Conservation (phyloP, 352 stramenopile genomes). For the Phytophthora boehmeriae region DNA sequence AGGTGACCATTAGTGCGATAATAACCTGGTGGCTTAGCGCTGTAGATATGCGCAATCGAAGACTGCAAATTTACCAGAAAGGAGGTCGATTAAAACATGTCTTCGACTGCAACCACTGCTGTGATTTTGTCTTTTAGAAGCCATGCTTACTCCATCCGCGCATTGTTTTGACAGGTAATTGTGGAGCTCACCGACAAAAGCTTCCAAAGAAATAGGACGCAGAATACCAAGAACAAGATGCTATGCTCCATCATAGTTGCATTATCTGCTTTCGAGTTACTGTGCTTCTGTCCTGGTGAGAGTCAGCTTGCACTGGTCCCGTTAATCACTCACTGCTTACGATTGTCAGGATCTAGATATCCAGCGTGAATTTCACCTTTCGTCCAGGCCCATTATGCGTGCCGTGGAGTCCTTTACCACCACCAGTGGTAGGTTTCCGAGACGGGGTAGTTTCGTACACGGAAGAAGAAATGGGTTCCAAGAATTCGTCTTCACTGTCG, state of each 20-base stretch:
- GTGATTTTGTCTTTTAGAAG: too few species aligned
- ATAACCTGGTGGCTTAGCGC: too few species aligned
- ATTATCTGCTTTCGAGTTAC: not conserved
- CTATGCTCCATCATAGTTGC: not conserved
- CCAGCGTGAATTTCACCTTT: slow-evolving; percentile 67
- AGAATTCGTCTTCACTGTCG: slow-evolving; percentile 80
- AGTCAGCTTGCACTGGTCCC: not conserved
- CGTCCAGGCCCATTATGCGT: slow-evolving; percentile 31
- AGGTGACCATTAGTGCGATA: too few species aligned
- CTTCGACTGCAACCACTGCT: too few species aligned
- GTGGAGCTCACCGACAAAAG: too few species aligned
- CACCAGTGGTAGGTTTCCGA: slow-evolving; percentile 40
- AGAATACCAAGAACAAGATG: not conserved
- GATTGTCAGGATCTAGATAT: slow-evolving; percentile 33
- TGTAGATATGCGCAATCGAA: too few species aligned
- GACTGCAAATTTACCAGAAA: too few species aligned
- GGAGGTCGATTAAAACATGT: too few species aligned
- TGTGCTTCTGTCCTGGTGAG: not conserved
- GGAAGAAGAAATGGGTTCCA: slow-evolving; percentile 63
- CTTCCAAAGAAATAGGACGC: too few species aligned
- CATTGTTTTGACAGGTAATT: too few species aligned
- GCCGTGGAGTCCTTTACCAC: slow-evolving; percentile 26
- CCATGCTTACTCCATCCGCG: too few species aligned
- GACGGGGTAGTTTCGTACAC: slow-evolving; percentile 50
- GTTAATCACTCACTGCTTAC: not conserved